phyloP scores from a whole-genome alignment of 441 rosid genomes.

The Kokia cookei region DNA sequence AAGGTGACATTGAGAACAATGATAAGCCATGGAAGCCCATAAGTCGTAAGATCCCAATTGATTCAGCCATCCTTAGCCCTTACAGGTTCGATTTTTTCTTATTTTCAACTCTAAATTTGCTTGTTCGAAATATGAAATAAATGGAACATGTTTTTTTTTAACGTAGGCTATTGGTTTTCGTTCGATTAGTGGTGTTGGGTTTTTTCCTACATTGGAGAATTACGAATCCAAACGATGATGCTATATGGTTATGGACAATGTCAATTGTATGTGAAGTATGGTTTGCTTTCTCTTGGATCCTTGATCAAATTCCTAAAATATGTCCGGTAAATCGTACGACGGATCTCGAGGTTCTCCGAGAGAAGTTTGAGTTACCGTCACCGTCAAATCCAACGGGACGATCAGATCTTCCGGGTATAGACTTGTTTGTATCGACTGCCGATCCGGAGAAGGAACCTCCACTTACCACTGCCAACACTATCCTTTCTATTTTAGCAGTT shows the following conservation, averaged over 20 bases:
- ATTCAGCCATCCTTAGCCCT: constrained; percentile 66
- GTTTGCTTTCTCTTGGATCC: constrained; percentile 93
- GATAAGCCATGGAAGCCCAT: constrained; percentile 94
- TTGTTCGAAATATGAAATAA: background rate
- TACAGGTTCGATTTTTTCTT: constrained; percentile 37
- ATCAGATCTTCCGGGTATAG: constrained; percentile 85
- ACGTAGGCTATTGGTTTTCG: constrained; percentile 40
- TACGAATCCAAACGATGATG: constrained; percentile 65
- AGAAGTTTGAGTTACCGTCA: constrained; percentile 83
- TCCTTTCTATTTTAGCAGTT: constrained; percentile 65
- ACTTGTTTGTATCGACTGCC: constrained; percentile 80
- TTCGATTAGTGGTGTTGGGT: constrained; percentile 53
- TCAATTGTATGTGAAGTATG: constrained; percentile 76
- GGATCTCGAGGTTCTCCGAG: constrained; percentile 66
- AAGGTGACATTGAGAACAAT: constrained; percentile 46
- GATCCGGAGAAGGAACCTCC: constrained; percentile 97
- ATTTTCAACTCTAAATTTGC: background rate
- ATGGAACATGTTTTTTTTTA: background rate
- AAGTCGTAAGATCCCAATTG: constrained; percentile 53
- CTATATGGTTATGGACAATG: constrained; percentile 84
- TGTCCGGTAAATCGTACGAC: constrained; percentile 76
- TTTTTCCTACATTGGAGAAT: constrained; percentile 85
- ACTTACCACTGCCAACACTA: constrained; percentile 75
- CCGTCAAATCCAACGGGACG: constrained; percentile 84
- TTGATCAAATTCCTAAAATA: constrained; percentile 85